Percentiles rank a stretch among this genome's conserved stretches.
phyloP scores from a whole-genome alignment of 2,329 filamentous ascomycete species.

The Colletotrichum scovillei region DNA sequence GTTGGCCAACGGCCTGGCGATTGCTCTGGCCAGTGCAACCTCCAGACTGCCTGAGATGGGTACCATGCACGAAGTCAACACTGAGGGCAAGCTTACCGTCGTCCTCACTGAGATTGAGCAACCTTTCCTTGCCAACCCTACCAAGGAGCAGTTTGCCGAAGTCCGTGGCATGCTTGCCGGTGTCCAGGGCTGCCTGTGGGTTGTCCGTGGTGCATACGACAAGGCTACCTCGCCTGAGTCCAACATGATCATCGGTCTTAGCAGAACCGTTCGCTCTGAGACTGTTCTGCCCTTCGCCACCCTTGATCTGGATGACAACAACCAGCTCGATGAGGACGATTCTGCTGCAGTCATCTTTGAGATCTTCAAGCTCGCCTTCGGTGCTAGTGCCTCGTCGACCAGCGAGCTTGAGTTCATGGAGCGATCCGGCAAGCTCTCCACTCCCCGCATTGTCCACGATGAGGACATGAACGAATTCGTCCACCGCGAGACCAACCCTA shows the following conservation, averaged over 20 bases:
- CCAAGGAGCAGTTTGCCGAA: constrained; percentile 49
- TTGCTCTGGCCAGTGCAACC: constrained; percentile 33
- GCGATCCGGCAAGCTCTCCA: constrained; percentile 50
- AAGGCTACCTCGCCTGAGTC: constrained; percentile 49
- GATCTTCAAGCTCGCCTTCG: constrained; percentile 51
- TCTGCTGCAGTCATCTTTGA: constrained; percentile 48
- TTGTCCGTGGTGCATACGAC: constrained; percentile 51
- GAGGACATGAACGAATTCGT: constrained; percentile 54
- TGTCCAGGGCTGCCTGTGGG: constrained; percentile 52
- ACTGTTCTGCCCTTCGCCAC: constrained; percentile 56
- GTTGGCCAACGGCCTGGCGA: constrained; percentile 32
- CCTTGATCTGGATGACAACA: constrained; percentile 56
- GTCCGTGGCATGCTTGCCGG: constrained; percentile 49
- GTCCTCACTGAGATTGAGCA: constrained; percentile 57
- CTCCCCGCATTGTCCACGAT: constrained; percentile 53
- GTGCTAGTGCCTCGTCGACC: constrained; percentile 42
- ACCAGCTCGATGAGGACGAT: constrained; percentile 42
- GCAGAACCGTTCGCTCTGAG: constrained; percentile 59
- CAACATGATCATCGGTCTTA: constrained; percentile 58
- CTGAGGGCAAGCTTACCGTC: constrained; percentile 47
- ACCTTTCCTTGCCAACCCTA: constrained; percentile 54
- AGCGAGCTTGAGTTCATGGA: constrained; percentile 57
- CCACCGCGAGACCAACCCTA: constrained; percentile 53
- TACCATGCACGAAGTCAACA: constrained; percentile 40
- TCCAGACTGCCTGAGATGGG: constrained; percentile 35